phyloP scores from a whole-genome alignment of 305 asterid genomes.

The Rubia balearica region DNA sequence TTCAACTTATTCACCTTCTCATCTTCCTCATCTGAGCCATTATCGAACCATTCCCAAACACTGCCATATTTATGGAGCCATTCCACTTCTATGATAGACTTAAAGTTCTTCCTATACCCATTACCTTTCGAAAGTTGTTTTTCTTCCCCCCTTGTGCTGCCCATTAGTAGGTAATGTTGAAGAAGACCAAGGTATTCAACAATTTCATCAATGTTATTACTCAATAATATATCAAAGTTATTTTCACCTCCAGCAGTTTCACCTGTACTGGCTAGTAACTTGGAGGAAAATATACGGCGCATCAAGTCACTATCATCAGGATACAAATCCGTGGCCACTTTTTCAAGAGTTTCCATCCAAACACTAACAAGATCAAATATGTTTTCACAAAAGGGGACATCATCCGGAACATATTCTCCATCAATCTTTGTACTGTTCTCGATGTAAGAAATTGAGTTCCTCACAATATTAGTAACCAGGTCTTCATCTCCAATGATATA shows the following conservation, averaged over 20 bases:
- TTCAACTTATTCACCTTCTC: background rate
- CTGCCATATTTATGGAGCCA: background rate
- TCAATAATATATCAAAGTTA: too few relatives aligned
- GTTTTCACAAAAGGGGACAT: background rate
- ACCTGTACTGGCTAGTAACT: background rate
- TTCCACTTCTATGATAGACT: background rate
- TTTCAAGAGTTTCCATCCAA: too few relatives aligned
- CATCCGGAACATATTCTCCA: background rate
- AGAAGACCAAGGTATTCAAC: background rate
- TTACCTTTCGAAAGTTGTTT: background rate
- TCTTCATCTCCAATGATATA: background rate
- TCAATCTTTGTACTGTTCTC: background rate
- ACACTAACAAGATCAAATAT: too few relatives aligned
- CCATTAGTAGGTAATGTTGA: too few relatives aligned
- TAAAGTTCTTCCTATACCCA: background rate
- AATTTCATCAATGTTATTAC: too few relatives aligned
- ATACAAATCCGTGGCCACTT: background rate
- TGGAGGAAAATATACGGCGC: background rate
- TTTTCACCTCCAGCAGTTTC: background rate
- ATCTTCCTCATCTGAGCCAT: background rate
- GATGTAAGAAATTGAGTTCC: background rate
- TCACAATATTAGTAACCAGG: background rate
- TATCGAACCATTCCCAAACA: background rate
- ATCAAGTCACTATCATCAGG: background rate
- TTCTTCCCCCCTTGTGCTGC: background rate